These are phyloP conservation scores for Tagetes patula DNA, from an alignment of 129 eudicot species.

Conservation along the genomic window DNA sequence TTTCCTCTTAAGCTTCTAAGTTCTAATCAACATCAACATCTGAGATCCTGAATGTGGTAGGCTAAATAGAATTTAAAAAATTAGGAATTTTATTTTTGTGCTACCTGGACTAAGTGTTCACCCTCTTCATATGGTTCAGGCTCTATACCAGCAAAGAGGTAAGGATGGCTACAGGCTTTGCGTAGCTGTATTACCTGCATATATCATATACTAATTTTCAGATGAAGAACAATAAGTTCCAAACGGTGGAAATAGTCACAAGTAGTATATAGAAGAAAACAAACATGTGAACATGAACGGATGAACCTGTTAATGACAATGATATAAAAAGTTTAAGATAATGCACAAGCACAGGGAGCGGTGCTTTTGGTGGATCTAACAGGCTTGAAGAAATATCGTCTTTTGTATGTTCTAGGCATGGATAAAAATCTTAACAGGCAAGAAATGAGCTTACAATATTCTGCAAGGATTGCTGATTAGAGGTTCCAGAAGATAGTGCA, in stretches of 20 bases:
- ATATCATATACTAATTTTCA: constrained; percentile 6
- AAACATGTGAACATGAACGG: not conserved
- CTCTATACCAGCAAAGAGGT: constrained; percentile 96
- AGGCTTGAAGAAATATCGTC: not conserved
- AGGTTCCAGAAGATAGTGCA: constrained; percentile 75
- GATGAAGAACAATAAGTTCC: not conserved
- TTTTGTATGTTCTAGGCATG: constrained; percentile 4
- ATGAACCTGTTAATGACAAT: not conserved
- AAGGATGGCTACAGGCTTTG: constrained; percentile 99
- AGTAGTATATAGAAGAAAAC: constrained; percentile 12
- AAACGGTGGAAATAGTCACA: not conserved
- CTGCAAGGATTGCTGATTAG: constrained; percentile 72
- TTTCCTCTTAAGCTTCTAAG: constrained; percentile 18
- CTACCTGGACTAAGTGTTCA: constrained; percentile 94
- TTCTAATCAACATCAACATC: not conserved
- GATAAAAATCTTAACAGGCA: constrained; percentile 5
- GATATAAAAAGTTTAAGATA: not conserved
- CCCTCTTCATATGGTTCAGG: constrained; percentile 99
- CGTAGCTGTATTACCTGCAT: constrained; percentile 90
- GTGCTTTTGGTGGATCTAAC: not conserved
- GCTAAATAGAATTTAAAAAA: not conserved
- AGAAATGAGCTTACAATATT: constrained; percentile 64
- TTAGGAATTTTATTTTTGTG: constrained; percentile 12
- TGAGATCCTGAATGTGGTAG: constrained; percentile 13
- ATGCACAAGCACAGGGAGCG: constrained; percentile 12